Evolutionary conservation across 441 rosid genomes (phyloP), one percentile per base, ranked within the genome.

Genomic region (Syzygium syzygioides): DNA sequence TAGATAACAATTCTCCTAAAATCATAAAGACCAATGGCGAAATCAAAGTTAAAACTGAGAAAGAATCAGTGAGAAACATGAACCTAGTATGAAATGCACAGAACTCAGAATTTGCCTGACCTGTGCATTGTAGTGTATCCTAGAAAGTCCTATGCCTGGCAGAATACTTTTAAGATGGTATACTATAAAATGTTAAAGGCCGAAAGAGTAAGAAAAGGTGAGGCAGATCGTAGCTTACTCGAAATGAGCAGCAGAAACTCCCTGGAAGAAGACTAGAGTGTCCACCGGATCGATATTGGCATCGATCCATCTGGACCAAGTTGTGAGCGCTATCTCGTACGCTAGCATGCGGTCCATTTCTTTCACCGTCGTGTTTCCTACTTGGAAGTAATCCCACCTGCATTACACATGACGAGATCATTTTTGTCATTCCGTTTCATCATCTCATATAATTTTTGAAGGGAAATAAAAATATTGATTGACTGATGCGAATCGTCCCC

Each of bases 281-380:
- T 91, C 90, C 17, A 91, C 87, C 87, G 92, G 89, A 89, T 94
- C 95, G 84, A 95, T 92, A 86, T 95, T 93, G 4, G 45, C 55
- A 45, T 93, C 95, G 59, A 95, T 88, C 96, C 95, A 95, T 34
- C 89, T 93, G 80, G 91, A 87, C 96, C 95, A 95, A 86, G 96
- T 95, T 18, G 92, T 91, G 66, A 95, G 83, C 45, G 94, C 95
- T 83, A 91, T 93, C 91, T 71, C 88, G 88, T 91, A 93, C 19
- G 96, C 94, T 90, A 89, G 90, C 96, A 93, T 91, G 54, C 90
- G 92, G 86, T 94, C 88, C 96, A 95, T 94, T 57, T 93, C 94
- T 57, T 91, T 88, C 88, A 83, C 88, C 11, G 85, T 28, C 66
- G 17, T 60, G 86, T 86, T 57, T 34, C 91, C 92, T 55, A 89